Evolutionary conservation across 371 early-diverging fungal species (phyloP).

Genomic region (Mortierella sp.): DNA sequence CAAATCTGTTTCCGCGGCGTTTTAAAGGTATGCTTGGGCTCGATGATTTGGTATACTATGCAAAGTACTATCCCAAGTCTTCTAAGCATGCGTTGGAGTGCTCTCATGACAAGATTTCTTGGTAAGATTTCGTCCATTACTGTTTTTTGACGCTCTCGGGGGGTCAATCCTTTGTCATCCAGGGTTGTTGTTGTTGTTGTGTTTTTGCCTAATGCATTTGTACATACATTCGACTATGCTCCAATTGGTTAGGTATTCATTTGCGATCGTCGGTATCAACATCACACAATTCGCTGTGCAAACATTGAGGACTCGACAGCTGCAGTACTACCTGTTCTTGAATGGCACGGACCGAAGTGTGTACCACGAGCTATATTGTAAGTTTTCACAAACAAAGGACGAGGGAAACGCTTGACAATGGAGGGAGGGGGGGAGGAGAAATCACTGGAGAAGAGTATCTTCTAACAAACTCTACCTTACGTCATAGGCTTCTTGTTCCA

Average conservation of each 20-base stretch:
- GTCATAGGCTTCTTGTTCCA: conserved; percentile 73
- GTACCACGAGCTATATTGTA: conserved; percentile 81
- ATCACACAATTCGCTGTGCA: conserved; percentile 77
- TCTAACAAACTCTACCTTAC: no score
- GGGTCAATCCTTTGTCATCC: no score
- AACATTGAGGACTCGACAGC: conserved; percentile 68
- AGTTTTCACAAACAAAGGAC: conserved; percentile 40
- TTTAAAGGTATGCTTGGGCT: conserved; percentile 72
- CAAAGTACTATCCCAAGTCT: conserved; percentile 64
- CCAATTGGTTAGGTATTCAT: conserved; percentile 76
- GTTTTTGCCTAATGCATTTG: no score
- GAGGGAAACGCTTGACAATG: no score
- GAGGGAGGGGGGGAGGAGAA: no score
- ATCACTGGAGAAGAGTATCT: no score
- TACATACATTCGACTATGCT: no score
- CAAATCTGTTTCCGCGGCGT: neutral
- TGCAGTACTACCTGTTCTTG: conserved; percentile 73
- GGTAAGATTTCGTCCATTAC: conserved; percentile 1
- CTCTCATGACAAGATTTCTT: conserved; percentile 58
- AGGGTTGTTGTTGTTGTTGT: no score
- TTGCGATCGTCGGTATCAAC: conserved; percentile 87
- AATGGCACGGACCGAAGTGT: conserved; percentile 63
- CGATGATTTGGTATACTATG: conserved; percentile 80
- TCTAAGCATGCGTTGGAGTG: conserved; percentile 62
- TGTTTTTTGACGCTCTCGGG: neutral